Conservation (phyloP, 768 basidiomycete genomes). For the Boletus rubropictus region DNA sequence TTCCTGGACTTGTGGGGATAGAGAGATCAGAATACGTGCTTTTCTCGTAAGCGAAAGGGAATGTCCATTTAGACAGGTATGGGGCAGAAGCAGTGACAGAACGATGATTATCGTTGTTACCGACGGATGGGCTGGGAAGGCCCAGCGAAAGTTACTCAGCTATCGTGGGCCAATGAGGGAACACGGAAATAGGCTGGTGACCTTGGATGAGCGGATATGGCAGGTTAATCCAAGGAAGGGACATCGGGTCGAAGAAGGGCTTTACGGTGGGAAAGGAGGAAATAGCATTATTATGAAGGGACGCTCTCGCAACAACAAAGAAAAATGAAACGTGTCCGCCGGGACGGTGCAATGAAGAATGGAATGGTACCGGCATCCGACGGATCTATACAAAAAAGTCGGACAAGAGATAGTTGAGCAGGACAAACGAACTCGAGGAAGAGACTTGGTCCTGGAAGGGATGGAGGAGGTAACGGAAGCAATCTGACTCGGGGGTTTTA, state of each 20-base stretch:
- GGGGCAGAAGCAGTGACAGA: not conserved
- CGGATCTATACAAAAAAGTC: conserved; percentile 12
- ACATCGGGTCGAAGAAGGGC: conserved; percentile 5
- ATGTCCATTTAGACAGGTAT: not conserved
- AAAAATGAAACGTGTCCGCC: not conserved
- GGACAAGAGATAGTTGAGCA: not conserved
- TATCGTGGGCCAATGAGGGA: conserved; percentile 9
- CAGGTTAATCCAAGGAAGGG: conserved; percentile 7
- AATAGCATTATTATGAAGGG: conserved; percentile 7
- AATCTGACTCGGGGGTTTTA: conserved; percentile 12
- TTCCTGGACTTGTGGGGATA: not conserved
- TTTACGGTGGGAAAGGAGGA: conserved; percentile 11
- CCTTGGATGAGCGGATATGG: conserved; percentile 15
- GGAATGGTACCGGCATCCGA: conserved; percentile 14
- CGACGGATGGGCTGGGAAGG: not conserved
- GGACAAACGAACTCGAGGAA: not conserved
- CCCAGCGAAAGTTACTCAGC: not conserved
- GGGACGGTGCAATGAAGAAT: no score
- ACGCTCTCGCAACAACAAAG: not conserved
- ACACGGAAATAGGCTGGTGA: conserved; percentile 10
- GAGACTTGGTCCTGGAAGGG: not conserved
- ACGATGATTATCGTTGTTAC: not conserved
- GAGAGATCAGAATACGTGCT: not conserved
- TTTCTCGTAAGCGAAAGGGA: not conserved
- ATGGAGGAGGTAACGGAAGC: not conserved